phyloP scores from a whole-genome alignment of 306 rosid genomes.

The Prunus armeniaca region DNA sequence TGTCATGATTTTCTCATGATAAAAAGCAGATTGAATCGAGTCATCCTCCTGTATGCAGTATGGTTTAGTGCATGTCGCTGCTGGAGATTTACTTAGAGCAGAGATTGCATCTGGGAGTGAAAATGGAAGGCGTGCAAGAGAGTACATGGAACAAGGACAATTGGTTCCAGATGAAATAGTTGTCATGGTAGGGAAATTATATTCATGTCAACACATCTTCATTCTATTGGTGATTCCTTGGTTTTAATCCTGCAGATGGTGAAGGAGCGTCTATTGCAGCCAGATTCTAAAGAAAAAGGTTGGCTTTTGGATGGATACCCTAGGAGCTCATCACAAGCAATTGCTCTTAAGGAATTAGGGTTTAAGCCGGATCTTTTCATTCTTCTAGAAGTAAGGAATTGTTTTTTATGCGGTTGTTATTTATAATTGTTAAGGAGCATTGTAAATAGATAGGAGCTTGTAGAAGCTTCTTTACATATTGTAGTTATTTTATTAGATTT shows the following conservation, averaged over 20 bases:
- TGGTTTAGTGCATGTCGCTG: constrained; percentile 84
- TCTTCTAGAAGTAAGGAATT: constrained; percentile 65
- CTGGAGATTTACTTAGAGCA: constrained; percentile 93
- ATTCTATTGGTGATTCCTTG: constrained; percentile 23
- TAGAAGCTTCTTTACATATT: not conserved
- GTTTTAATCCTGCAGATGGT: constrained; percentile 62
- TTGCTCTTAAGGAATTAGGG: constrained; percentile 58
- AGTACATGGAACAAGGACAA: constrained; percentile 80
- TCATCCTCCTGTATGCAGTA: constrained; percentile 63
- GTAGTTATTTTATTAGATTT: not conserved
- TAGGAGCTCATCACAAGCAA: constrained; percentile 90
- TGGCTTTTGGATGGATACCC: constrained; percentile 99
- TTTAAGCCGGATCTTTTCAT: constrained; percentile 72
- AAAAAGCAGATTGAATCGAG: constrained; percentile 43
- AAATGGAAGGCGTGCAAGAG: constrained; percentile 74
- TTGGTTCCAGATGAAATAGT: constrained; percentile 88
- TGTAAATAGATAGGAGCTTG: not conserved
- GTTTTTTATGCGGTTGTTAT: not conserved
- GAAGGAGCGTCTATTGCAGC: constrained; percentile 66
- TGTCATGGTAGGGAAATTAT: constrained; percentile 54
- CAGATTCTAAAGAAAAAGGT: constrained; percentile 68
- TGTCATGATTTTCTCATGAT: constrained; percentile 28
- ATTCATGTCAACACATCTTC: constrained; percentile 10
- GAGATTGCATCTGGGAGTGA: constrained; percentile 80
- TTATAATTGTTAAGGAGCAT: not conserved